Evolutionary conservation across 2,329 filamentous ascomycete species (phyloP).

Genomic region (Fusarium begoniae): DNA sequence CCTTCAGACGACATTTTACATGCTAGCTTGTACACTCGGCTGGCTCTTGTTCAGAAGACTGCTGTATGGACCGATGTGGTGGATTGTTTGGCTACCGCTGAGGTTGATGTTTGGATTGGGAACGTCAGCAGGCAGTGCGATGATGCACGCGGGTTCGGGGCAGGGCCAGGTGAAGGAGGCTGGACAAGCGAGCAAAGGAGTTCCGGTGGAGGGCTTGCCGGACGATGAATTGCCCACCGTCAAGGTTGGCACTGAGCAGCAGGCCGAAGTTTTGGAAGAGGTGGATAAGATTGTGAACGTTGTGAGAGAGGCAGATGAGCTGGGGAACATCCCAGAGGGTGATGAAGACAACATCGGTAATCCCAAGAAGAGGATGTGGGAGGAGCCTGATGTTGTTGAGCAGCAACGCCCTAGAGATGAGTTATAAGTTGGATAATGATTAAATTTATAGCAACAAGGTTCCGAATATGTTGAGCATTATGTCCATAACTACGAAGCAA

Average conservation of each 20-base stretch:
- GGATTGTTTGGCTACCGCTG: constrained; percentile 86
- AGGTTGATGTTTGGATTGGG: constrained; percentile 70
- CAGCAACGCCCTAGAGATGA: constrained; percentile 51
- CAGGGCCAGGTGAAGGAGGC: constrained; percentile 39
- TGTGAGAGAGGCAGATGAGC: constrained; percentile 48
- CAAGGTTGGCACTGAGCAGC: constrained; percentile 50
- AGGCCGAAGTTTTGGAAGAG: constrained; percentile 58
- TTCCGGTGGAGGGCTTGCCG: constrained; percentile 48
- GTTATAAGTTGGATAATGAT: constrained; percentile 38
- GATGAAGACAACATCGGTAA: constrained; percentile 30
- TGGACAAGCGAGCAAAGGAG: constrained; percentile 41
- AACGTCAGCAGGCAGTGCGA: constrained; percentile 63
- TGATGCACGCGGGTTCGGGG: constrained; percentile 51
- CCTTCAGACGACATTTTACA: constrained; percentile 86
- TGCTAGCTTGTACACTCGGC: constrained; percentile 77
- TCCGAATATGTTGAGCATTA: not conserved
- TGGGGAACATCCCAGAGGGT: constrained; percentile 34
- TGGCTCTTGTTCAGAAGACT: constrained; percentile 90
- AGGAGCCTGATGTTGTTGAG: constrained; percentile 40
- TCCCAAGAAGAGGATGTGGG: constrained; percentile 45
- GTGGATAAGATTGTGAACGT: constrained; percentile 64
- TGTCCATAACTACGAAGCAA: not conserved
- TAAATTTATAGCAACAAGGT: not conserved
- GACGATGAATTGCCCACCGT: constrained; percentile 60
- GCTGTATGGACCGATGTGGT: constrained; percentile 90